Evolutionary conservation across 176 grass and related monocot genomes (phyloP), one percentile per base, ranked within the genome.

Genomic region (Puya raimondii): DNA sequence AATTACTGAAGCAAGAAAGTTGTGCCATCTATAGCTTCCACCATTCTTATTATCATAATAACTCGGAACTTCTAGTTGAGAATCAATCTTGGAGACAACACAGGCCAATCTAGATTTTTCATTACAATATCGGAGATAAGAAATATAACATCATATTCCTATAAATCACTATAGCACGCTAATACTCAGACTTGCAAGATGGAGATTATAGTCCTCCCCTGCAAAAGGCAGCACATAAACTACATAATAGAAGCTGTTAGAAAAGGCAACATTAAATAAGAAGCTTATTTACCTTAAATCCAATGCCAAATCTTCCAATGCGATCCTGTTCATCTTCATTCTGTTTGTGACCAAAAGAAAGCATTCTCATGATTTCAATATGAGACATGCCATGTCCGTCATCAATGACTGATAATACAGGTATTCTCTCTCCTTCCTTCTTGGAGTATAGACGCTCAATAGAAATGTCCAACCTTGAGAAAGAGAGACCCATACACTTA

Each of bases 311-410:
- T 78, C 82, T 83, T 17, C 91, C 91, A 64, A 91, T 88, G 27
- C 79, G 72, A 83, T 91, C 80, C 58, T 75, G 49, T 7, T 48
- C 26, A 53, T 83, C 59, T 68, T 53, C 64, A 70, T 76, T 72
- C 58, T 81, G 75, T 80, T 80, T 91, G 53, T 96, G 91, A 82
- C 91, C 91, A 81, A 96, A 96, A 17, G 87, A 87, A 9, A 96
- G 82, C 85, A 96, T 96, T 77, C 79, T 90, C 77, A 84, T 79
- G 59, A 91, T 84, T 69, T 91, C 82, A 75, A 29, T 2, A 79
- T 91, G 81, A 47, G 67, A 68, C 91, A 91, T 96, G 69, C 91
- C 91, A 71, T 83, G 72, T 50, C 91, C 91, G 74, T 96, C 82
- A 81, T 96, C 91, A 53, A 91, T 75, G 76, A 91, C 72, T 81